Evolutionary conservation across 306 rosid species (phyloP).

Genomic region (Mimosa pudica): DNA sequence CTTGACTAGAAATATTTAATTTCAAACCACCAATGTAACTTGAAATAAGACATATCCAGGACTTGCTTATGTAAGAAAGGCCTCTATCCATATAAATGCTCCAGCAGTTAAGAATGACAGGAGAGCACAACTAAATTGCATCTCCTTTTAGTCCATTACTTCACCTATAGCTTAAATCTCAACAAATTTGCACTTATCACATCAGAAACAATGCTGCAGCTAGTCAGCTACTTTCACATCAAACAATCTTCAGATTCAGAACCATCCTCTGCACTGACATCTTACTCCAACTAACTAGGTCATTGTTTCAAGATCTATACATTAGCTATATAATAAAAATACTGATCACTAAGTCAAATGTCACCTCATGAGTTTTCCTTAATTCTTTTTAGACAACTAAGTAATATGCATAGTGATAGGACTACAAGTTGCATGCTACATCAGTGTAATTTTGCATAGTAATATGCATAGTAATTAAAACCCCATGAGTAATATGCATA

Average conservation of each 20-base stretch:
- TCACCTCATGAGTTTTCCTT: not conserved
- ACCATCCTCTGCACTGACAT: not conserved
- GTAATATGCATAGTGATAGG: not conserved
- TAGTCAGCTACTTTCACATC: not conserved
- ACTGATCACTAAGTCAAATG: conserved; percentile 7
- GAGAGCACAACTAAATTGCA: not conserved
- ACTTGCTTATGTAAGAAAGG: not conserved
- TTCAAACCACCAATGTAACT: not conserved
- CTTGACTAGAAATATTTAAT: not conserved
- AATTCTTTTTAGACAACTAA: no score
- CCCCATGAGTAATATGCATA: no score
- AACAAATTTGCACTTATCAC: not conserved
- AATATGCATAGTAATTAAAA: no score
- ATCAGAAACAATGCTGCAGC: not conserved
- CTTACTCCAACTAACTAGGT: not conserved
- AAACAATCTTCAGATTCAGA: not conserved
- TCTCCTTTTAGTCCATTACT: not conserved
- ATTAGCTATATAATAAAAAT: not conserved
- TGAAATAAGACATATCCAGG: not conserved
- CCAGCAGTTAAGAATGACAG: not conserved
- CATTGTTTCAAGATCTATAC: conserved; percentile 20
- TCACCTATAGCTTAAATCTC: not conserved
- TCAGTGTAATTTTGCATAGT: no score
- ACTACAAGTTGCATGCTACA: no score
- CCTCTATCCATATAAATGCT: not conserved